A percentile compares a stretch with the other conserved stretches of the same genome.
These are phyloP conservation scores for Aureobasidium pullulans DNA, from an alignment of 2,329 filamentous ascomycete genomes.

Conservation along the genomic window DNA sequence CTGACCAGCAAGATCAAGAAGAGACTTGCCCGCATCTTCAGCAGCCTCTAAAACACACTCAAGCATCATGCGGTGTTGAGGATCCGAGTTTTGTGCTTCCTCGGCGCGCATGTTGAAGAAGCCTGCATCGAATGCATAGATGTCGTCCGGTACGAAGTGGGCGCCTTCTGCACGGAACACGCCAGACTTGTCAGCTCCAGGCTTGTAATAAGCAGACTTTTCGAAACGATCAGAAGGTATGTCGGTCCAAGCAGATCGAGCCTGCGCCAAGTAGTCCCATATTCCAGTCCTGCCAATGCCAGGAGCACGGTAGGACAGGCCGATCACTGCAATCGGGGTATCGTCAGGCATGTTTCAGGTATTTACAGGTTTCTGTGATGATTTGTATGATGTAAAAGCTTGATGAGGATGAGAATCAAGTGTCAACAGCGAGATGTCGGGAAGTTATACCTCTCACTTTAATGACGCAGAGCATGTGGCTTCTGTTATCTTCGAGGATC, in stretches of 20 bases:
- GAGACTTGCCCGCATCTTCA: neutral
- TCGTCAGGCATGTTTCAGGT: neutral
- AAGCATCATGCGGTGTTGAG: neutral
- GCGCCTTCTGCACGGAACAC: neutral
- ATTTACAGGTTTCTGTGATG: too few relatives aligned
- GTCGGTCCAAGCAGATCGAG: conserved; percentile 9
- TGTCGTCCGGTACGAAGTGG: conserved; percentile 21
- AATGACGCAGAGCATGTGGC: too few relatives aligned
- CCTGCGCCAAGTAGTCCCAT: neutral
- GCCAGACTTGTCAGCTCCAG: conserved; percentile 12
- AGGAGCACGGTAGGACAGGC: neutral
- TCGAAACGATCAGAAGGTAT: conserved; percentile 20
- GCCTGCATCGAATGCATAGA: neutral
- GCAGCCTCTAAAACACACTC: neutral
- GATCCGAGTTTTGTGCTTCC: neutral
- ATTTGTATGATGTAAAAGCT: neutral
- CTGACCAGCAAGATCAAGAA: neutral
- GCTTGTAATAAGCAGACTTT: conserved; percentile 20
- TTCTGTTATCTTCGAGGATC: too few relatives aligned
- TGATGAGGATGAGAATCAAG: neutral
- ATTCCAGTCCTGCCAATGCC: neutral
- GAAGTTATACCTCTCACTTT: too few relatives aligned
- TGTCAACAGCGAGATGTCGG: too few relatives aligned
- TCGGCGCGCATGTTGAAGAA: neutral
- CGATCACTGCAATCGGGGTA: neutral